Conservation (phyloP, 768 basidiomycete species). For the Ephemerocybe angulata region DNA sequence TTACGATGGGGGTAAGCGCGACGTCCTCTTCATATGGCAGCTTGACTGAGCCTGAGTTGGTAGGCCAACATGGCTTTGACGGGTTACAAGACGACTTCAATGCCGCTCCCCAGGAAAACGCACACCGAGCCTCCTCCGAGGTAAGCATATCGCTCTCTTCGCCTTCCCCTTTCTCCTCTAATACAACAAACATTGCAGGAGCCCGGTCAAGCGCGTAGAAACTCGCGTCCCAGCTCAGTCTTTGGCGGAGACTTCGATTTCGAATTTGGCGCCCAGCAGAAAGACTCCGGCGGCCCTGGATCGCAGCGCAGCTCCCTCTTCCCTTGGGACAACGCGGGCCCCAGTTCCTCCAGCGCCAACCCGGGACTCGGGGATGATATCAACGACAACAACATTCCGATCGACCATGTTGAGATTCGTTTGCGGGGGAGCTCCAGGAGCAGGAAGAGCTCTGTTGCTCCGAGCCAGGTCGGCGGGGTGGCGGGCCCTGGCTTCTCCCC, state of each 20-base stretch:
- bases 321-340: conserved; percentile 81
- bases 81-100: neutral
- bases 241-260: conserved; percentile 45
- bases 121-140: conserved; percentile 14
- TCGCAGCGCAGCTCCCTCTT: conserved; percentile 72
- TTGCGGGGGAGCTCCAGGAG: conserved; percentile 48
- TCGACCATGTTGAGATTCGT: conserved; percentile 39
- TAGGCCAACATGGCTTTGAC: neutral
- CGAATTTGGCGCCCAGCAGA: conserved; percentile 18
- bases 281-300: conserved; percentile 31
- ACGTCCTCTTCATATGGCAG: neutral
- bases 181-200: conserved; percentile 63
- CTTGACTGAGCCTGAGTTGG: neutral
- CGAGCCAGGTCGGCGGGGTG: conserved; percentile 44
- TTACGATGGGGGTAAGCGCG: neutral
- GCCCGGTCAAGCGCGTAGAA: conserved; percentile 80
- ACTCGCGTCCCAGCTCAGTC: conserved; percentile 53
- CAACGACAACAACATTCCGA: conserved; percentile 36
- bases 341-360: conserved; percentile 54
- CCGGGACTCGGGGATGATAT: conserved; percentile 19
- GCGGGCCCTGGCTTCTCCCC: conserved; percentile 51
- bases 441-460: conserved; percentile 54
- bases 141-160: too few relatives aligned
- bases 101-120: neutral
- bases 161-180: conserved; percentile 30